phyloP scores from a whole-genome alignment of 176 grass and related monocot species.

The Triticum urartu region DNA sequence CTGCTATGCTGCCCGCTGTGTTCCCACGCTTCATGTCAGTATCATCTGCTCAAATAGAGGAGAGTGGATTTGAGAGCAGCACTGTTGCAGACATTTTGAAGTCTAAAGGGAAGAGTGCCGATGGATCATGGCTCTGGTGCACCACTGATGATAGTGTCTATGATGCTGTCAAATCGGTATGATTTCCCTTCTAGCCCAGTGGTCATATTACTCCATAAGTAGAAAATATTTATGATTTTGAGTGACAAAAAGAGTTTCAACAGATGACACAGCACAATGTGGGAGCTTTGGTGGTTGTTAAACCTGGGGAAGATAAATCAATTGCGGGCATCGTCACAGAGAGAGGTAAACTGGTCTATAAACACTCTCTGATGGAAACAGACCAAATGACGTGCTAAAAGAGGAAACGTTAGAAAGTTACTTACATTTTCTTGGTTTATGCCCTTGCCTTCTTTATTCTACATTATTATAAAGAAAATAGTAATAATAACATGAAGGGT shows the following conservation, averaged over 20 bases:
- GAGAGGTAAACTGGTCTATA: slow-evolving; percentile 62
- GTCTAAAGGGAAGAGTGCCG: slow-evolving; percentile 85
- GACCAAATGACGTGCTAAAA: not conserved
- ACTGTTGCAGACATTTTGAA: slow-evolving; percentile 84
- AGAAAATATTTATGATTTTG: not conserved
- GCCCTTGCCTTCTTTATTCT: no score
- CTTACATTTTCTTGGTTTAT: no score
- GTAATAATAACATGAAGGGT: not conserved
- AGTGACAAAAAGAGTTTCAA: not conserved
- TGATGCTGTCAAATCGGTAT: slow-evolving; percentile 96
- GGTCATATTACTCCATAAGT: not conserved
- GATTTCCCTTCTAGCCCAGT: not conserved
- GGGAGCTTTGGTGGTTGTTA: slow-evolving; percentile 93
- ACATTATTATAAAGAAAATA: no score
- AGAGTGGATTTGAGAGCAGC: slow-evolving; percentile 81
- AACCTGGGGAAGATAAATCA: slow-evolving; percentile 66
- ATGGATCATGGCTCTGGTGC: slow-evolving; percentile 98
- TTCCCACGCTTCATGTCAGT: slow-evolving; percentile 66
- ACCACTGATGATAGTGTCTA: slow-evolving; percentile 91
- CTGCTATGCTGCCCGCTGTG: slow-evolving; percentile 44
- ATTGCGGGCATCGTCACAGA: slow-evolving; percentile 97
- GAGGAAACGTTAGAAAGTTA: not conserved
- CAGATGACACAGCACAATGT: slow-evolving; percentile 99
- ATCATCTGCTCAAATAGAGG: slow-evolving; percentile 66
- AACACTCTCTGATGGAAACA: not conserved